Evolutionary conservation across 1,139 yeast genomes (phyloP).

Genomic region (Insectozyma bohioensis): DNA sequence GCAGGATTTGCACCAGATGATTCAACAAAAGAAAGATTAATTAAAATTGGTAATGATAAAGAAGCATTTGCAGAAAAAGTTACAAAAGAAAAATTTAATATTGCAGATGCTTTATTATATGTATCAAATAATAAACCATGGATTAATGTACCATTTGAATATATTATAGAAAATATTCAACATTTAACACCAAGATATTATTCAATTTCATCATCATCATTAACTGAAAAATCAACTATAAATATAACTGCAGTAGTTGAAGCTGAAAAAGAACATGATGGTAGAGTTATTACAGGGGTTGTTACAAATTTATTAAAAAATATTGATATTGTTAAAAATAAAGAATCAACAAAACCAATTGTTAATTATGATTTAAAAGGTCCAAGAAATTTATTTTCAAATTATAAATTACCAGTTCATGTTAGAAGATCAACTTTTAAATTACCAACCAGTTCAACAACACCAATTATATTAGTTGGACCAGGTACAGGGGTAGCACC

Average conservation of each 20-base stretch:
- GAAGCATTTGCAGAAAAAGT: slow-evolving; percentile 64
- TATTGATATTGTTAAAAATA: slow-evolving; percentile 64
- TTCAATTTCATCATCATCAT: slow-evolving; percentile 90
- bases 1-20: slow-evolving; percentile 80
- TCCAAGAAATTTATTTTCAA: slow-evolving; percentile 65
- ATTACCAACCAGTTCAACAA: slow-evolving; percentile 81
- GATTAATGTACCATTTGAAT: slow-evolving; percentile 79
- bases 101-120: slow-evolving; percentile 70
- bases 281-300: slow-evolving; percentile 67
- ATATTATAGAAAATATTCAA: slow-evolving; percentile 76
- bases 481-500: slow-evolving; percentile 99
- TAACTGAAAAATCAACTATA: slow-evolving; percentile 70
- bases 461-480: slow-evolving; percentile 90
- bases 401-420: slow-evolving; percentile 78
- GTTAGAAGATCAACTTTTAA: slow-evolving; percentile 94
- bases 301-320: slow-evolving; percentile 85
- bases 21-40: slow-evolving; percentile 51
- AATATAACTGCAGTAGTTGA: slow-evolving; percentile 95
- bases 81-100: slow-evolving; percentile 59
- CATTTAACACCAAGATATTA: slow-evolving; percentile 93
- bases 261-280: slow-evolving; percentile 51
- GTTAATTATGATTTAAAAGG: slow-evolving; percentile 74
- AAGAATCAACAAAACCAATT: slow-evolving; percentile 37
- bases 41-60: slow-evolving; percentile 66
- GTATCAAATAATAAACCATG: slow-evolving; percentile 68